These are phyloP conservation scores for Curvularia spicifera DNA, from an alignment of 2,329 filamentous ascomycete genomes.

Conservation along the genomic window DNA sequence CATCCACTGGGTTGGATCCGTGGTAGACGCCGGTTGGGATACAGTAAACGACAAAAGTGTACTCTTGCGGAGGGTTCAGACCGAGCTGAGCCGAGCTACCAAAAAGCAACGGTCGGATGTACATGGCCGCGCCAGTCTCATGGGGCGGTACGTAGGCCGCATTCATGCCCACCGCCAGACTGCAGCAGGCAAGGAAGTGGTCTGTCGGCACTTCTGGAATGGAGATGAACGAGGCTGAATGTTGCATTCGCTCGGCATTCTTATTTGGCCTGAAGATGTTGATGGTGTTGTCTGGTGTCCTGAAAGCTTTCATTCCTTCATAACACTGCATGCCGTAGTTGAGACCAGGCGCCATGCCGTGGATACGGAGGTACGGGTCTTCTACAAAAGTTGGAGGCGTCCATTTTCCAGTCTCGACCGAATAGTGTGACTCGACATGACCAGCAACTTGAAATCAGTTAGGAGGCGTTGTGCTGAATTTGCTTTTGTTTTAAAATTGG, in stretches of 20 bases:
- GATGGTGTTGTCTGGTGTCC: constrained; percentile 74
- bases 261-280: constrained; percentile 85
- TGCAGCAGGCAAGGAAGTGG: constrained; percentile 76
- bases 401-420: constrained; percentile 76
- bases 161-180: constrained; percentile 84
- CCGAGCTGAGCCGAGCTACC: constrained; percentile 87
- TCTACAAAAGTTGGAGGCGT: constrained; percentile 76
- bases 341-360: constrained; percentile 92
- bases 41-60: constrained; percentile 88
- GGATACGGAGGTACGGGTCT: constrained; percentile 84
- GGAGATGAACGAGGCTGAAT: constrained; percentile 82
- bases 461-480: constrained; percentile 3
- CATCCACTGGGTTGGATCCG: constrained; percentile 84
- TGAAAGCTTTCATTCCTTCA: constrained; percentile 98
- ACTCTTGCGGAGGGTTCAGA: constrained; percentile 86
- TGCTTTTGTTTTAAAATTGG: neutral
- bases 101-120: constrained; percentile 87
- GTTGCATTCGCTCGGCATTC: constrained; percentile 84
- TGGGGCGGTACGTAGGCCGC: constrained; percentile 91
- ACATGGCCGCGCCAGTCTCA: constrained; percentile 87
- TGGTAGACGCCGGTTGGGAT: constrained; percentile 95
- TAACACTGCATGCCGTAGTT: constrained; percentile 98
- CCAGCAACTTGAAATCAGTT: constrained; percentile 72
- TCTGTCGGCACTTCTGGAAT: constrained; percentile 80
- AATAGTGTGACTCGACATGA: constrained; percentile 89